Evolutionary conservation across 495 filamentous ascomycete species (phyloP).

Genomic region (Chaetomium fimeti): DNA sequence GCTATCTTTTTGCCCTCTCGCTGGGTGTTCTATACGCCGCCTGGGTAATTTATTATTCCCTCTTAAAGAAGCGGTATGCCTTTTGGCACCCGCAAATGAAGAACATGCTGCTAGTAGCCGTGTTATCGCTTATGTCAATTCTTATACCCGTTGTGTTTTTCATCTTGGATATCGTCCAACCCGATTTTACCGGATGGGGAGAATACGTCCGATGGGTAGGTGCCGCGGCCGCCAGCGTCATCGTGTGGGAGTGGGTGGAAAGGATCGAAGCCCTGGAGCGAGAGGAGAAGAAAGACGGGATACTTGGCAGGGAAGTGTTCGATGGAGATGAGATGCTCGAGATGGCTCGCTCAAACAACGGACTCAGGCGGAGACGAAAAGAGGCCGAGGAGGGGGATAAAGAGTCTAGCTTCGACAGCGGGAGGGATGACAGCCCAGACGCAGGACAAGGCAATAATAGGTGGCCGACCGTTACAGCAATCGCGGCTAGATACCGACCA

Average conservation of each 20-base stretch:
- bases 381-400: constrained; percentile 34
- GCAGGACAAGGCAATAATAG: constrained; percentile 41
- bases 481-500: constrained; percentile 44
- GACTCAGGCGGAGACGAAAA: constrained; percentile 40
- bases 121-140: constrained; percentile 73
- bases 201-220: constrained; percentile 98
- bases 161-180: constrained; percentile 85
- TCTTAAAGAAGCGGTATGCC: constrained; percentile 88
- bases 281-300: constrained; percentile 94
- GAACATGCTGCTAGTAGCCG: constrained; percentile 83
- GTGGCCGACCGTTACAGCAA: constrained; percentile 49
- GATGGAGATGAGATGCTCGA: constrained; percentile 97
- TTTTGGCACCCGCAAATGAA: constrained; percentile 92
- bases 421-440: constrained; percentile 26
- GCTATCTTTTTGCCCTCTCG: constrained; percentile 89
- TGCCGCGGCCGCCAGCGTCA: constrained; percentile 89
- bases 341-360: constrained; percentile 54
- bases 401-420: constrained; percentile 18
- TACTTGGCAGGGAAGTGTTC: constrained; percentile 89
- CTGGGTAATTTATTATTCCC: constrained; percentile 92
- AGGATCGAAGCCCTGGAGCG: constrained; percentile 95
- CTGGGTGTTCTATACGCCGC: constrained; percentile 87
- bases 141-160: constrained; percentile 95
- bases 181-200: constrained; percentile 88
- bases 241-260: constrained; percentile 99